Evolutionary conservation across 345 rosid species (phyloP), one percentile per base, ranked within the genome.

Genomic region (Eutrema heterophyllum): DNA sequence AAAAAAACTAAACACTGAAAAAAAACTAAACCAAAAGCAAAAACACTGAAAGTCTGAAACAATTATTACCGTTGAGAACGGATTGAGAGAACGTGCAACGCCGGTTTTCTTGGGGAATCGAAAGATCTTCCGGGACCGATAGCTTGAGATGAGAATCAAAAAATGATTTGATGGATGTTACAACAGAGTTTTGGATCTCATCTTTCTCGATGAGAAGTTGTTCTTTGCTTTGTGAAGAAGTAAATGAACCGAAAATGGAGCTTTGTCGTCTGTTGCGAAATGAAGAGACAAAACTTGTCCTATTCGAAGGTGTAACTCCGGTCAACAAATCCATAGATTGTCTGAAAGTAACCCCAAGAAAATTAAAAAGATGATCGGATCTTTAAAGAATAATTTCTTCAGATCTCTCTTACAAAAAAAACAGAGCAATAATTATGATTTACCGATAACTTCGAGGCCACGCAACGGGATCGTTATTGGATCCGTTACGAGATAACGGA

Each of bases 391-490:
- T 3, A 38, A 0, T n/a, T 24, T 46, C 35, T 67, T 81, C 84
- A 86, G 39, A 55, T 56, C 26, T 56, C n/a, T n/a, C 26, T 56
- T 33, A 56, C 84, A 73, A 65, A 29, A 24, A 16, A 16, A 36
- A 7, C 7, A 68, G 81, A 85, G 84, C 81, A 80, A 1, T 58
- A 7, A 38, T 24, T 2, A 2, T 24, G 33, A 32, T 5, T 9
- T 60, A 86, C 94, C 92, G 82, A 78, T 79, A 88, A 70, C 93
- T 90, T 69, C 78, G 83, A 48, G 92, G 97, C 97, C 94, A 86
- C 15, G 80, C 4, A 18, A 73, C 32, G 14, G 58, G 49, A 49
- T 30, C 30, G 18, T 56, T 8, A 26, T 52, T 12, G 15, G 79
- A 60, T 15, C n/a, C 54, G 15, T 68, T 60, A 30, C 79, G 74